A percentile compares a stretch with the other conserved stretches of the same genome.
These are phyloP conservation scores for Hyphopichia fennica DNA, from an alignment of 1,139 yeast genomes.

Conservation along the genomic window DNA sequence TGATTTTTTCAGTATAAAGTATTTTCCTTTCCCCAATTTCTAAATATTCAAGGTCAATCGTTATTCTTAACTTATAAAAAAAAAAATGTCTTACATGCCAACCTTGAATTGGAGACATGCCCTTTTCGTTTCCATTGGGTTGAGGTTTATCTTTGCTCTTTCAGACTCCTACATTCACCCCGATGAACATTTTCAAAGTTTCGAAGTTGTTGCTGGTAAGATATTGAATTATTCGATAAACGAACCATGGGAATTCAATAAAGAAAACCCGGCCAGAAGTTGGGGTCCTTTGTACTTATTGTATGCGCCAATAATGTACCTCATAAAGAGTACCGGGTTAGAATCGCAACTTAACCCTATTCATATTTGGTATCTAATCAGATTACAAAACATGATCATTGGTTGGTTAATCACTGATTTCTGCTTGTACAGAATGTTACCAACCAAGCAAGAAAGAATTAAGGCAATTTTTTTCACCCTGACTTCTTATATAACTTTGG, in stretches of 20 bases:
- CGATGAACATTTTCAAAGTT: constrained; percentile 92
- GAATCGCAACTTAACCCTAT: constrained; percentile 34
- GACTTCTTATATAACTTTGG: constrained; percentile 78
- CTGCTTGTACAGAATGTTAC: constrained; percentile 49
- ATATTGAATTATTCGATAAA: constrained; percentile 53
- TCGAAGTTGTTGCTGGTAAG: constrained; percentile 63
- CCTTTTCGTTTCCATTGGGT: constrained; percentile 42
- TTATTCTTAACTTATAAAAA: too few relatives aligned
- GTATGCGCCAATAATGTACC: constrained; percentile 65
- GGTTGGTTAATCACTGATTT: constrained; percentile 63
- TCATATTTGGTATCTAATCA: constrained; percentile 53
- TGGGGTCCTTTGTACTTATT: constrained; percentile 64
- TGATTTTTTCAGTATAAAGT: too few relatives aligned
- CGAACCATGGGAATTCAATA: constrained; percentile 83
- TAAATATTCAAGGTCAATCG: too few relatives aligned
- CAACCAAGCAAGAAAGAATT: constrained; percentile 60
- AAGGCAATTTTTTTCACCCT: constrained; percentile 66
- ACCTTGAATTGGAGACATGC: constrained; percentile 44
- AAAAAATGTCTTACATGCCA: not conserved
- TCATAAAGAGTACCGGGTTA: constrained; percentile 21
- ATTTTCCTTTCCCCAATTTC: too few relatives aligned
- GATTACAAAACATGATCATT: constrained; percentile 57
- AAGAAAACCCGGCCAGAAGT: constrained; percentile 66
- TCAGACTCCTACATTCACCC: constrained; percentile 92
- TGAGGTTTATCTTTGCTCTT: constrained; percentile 59